Evolutionary conservation across 225 moss, liverwort and hornwort genomes (phyloP).

Genomic region (Straminergon stramineum): DNA sequence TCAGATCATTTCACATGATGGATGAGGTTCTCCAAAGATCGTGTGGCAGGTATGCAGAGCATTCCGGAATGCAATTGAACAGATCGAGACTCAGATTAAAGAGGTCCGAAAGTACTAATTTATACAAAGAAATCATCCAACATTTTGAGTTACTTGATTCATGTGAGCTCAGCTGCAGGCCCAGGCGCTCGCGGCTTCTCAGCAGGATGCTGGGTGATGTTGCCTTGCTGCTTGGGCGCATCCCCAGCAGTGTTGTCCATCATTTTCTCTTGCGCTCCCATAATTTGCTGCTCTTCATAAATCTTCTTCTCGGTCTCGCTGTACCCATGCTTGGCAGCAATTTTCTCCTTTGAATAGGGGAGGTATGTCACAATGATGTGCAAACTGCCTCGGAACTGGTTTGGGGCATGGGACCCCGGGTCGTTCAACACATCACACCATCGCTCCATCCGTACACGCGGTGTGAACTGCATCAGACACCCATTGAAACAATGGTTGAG

Average conservation of each 20-base stretch:
- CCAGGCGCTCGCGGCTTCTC: constrained; percentile 9
- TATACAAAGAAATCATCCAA: background rate
- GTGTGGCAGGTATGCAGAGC: background rate
- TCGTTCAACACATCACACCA: constrained; percentile 72
- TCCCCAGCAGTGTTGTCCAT: constrained; percentile 11
- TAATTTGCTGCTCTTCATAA: constrained; percentile 20
- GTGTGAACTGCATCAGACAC: constrained; percentile 41
- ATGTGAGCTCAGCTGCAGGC: background rate
- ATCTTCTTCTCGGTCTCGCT: constrained; percentile 35
- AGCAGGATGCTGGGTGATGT: constrained; percentile 28
- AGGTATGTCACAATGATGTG: constrained; percentile 45
- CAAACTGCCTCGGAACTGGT: constrained; percentile 37
- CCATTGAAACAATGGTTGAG: background rate
- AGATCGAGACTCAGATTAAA: background rate
- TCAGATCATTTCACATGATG: background rate
- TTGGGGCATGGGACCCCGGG: background rate
- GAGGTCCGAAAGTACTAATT: background rate
- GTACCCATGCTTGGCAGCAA: background rate
- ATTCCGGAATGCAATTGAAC: background rate
- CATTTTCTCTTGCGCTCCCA: background rate
- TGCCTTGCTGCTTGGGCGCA: constrained; percentile 32
- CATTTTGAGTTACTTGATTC: background rate
- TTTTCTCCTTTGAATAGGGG: constrained; percentile 18
- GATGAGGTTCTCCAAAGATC: background rate
- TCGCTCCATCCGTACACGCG: constrained; percentile 22